These are phyloP conservation scores for Phytophthora boehmeriae DNA, from an alignment of 352 stramenopile genomes.

Conservation along the genomic window DNA sequence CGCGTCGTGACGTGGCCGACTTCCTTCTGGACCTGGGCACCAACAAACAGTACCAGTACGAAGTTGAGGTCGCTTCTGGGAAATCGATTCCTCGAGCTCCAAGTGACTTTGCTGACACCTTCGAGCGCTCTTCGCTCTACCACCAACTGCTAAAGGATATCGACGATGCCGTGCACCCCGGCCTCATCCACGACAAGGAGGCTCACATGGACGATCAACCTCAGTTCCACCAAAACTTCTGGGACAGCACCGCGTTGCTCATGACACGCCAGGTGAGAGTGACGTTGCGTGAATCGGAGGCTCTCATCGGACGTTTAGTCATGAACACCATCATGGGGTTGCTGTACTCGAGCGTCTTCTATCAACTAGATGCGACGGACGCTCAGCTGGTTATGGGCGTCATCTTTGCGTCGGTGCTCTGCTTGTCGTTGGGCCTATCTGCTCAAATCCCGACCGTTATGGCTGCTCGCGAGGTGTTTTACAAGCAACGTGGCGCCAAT, in stretches of 20 bases:
- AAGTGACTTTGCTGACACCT: conserved; percentile 44
- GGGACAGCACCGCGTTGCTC: conserved; percentile 9
- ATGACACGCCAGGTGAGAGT: conserved; percentile 4
- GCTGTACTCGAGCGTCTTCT: too few relatives aligned
- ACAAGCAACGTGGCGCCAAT: conserved; percentile 31
- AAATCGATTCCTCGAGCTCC: not conserved
- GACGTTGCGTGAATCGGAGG: too few relatives aligned
- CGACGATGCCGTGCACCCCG: not conserved
- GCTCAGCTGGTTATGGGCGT: too few relatives aligned
- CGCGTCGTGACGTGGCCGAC: conserved; percentile 26
- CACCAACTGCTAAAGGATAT: not conserved
- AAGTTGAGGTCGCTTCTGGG: not conserved
- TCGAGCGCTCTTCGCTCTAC: conserved; percentile 28
- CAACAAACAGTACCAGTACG: conserved; percentile 26
- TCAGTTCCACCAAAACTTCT: conserved; percentile 21
- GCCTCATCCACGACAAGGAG: not conserved
- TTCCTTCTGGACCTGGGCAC: conserved; percentile 37
- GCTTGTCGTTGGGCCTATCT: conserved; percentile 43
- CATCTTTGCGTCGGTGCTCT: too few relatives aligned
- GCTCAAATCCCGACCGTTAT: conserved; percentile 57
- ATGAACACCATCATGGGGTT: too few relatives aligned
- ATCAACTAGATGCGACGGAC: too few relatives aligned
- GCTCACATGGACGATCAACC: conserved; percentile 6
- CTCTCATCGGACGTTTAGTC: too few relatives aligned
- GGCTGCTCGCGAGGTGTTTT: conserved; percentile 49